Evolutionary conservation across 1,139 yeast species (phyloP), one percentile per base, ranked within the genome.

Genomic region (Debaryomyces coudertii): DNA sequence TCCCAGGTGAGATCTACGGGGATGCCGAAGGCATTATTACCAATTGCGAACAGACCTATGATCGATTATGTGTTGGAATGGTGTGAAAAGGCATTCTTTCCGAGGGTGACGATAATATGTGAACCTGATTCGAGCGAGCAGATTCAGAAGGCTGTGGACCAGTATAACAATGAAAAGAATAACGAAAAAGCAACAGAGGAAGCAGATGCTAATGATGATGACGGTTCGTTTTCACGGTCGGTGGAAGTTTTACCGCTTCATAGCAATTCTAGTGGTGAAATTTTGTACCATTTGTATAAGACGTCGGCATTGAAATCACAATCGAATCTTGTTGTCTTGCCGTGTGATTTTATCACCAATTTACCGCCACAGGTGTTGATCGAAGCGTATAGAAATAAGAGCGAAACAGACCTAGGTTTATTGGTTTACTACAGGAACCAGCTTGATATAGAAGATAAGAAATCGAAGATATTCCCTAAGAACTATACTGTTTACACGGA

Each of bases 291-390:
- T 25, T 71, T 80, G 45, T 66, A 83, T 56, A 72, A 79, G 70
- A 67, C 46, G 58, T 67, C 47, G 62, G 71, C 46, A 56, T 67
- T 48, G 62, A 73, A 42, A 81, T 50, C 58, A n/a, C 55, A 51
- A 37, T 51, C 60, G 44, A 56, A 88, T 60, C 85, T 90, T 59
- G 89, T 90, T 16, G 66, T 93, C 35, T 69, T 95, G 50, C 97
- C 99, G 3, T 92, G 98, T 69, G 99, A 95, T 65, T 87, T 93
- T 58, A 75, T 93, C 42, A 90, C 98, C 4, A 92, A 92, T 63
- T 73, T 92, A 36, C 96, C 97, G 4, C 97, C 99, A 3, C 93
- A 87, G 57, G 86, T 86, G 18, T 73, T 95, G 36, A 82, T 92
- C 44, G 97, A 93, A 61, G 87, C 87, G 38, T 92, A 85, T 62